Evolutionary conservation across 2,329 filamentous ascomycete genomes (phyloP).

Genomic region (Aspergillus awamori): DNA sequence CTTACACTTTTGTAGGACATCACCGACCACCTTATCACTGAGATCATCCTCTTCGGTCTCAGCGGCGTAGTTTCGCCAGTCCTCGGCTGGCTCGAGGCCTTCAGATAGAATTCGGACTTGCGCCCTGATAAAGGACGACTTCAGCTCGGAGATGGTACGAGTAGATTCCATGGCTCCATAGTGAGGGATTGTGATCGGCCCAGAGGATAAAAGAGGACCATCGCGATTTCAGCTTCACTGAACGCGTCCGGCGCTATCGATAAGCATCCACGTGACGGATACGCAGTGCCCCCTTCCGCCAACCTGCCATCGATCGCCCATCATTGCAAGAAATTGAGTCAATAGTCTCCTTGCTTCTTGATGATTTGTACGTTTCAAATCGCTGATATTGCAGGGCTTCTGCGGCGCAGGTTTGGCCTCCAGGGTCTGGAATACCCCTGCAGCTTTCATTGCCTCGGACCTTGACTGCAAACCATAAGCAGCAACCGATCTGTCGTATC

Average conservation of each 20-base stretch:
- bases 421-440: neutral
- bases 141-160: constrained; percentile 54
- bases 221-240: neutral
- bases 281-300: neutral
- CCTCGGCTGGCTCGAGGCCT: constrained; percentile 50
- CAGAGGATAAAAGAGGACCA: neutral
- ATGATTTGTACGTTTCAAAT: neutral
- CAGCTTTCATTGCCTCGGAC: neutral
- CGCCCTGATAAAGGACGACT: constrained; percentile 54
- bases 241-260: constrained; percentile 17
- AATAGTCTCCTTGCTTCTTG: neutral
- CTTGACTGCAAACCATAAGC: neutral
- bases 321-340: neutral
- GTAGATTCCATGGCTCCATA: constrained; percentile 41
- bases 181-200: constrained; percentile 11
- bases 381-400: neutral
- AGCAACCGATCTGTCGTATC: constrained; percentile 6
- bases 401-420: neutral
- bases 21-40: constrained; percentile 52
- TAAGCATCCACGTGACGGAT: constrained; percentile 21
- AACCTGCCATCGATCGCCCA: neutral
- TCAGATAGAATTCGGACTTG: constrained; percentile 57
- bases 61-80: constrained; percentile 48
- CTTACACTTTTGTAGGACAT: constrained; percentile 56
- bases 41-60: constrained; percentile 50